Evolutionary conservation across 192 early-diverging fungal genomes (phyloP).

Genomic region (Allomyces javanicus): DNA sequence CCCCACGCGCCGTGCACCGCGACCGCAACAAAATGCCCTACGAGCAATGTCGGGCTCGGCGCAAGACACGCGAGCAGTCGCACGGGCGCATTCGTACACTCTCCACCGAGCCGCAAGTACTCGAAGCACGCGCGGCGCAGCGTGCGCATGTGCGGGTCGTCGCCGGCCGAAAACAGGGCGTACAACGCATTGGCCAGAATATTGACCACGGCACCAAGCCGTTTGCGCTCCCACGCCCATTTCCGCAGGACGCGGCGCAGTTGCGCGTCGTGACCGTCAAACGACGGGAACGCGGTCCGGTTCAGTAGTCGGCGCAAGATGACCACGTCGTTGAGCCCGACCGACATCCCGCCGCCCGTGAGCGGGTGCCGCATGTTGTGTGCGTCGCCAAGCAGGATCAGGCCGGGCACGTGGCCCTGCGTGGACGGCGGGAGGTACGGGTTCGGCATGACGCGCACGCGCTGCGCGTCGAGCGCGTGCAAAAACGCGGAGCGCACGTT

Average conservation of each 20-base stretch:
- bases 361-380: slow-evolving; percentile 91
- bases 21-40: slow-evolving; percentile 84
- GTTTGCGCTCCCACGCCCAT: slow-evolving; percentile 59
- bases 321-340: slow-evolving; percentile 81
- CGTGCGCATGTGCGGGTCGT: slow-evolving; percentile 44
- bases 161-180: slow-evolving; percentile 63
- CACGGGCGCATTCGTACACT: slow-evolving; percentile 58
- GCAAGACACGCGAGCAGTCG: slow-evolving; percentile 69
- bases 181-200: slow-evolving; percentile 90
- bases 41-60: slow-evolving; percentile 48
- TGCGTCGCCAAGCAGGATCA: slow-evolving; percentile 81
- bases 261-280: slow-evolving; percentile 20
- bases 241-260: slow-evolving; percentile 24
- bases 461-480: slow-evolving; percentile 42
- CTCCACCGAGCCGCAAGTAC: slow-evolving; percentile 69
- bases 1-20: slow-evolving; percentile 17
- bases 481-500: slow-evolving; percentile 33
- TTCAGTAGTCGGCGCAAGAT: slow-evolving; percentile 38
- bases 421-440: slow-evolving; percentile 61
- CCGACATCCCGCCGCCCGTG: slow-evolving; percentile 95
- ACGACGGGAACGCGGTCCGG: slow-evolving; percentile 12
- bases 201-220: slow-evolving; percentile 58
- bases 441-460: slow-evolving; percentile 75
- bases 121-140: slow-evolving; percentile 72
- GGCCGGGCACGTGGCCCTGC: slow-evolving; percentile 42